These are phyloP conservation scores for Castanea sativa DNA, from an alignment of 306 rosid species.

Conservation along the genomic window DNA sequence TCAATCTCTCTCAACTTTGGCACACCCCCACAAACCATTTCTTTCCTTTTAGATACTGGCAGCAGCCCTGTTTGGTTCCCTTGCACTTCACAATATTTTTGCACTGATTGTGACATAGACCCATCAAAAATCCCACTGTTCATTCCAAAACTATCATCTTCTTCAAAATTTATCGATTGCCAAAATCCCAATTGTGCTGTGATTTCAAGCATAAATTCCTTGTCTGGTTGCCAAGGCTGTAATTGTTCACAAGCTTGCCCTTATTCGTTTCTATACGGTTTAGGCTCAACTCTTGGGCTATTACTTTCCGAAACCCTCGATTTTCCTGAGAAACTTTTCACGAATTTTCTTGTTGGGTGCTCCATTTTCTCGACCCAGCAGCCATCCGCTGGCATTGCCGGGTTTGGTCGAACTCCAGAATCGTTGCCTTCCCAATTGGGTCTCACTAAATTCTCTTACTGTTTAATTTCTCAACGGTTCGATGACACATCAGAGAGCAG, in stretches of 20 bases:
- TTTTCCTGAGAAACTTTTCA: conserved; percentile 23
- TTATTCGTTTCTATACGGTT: not conserved
- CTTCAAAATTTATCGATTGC: not conserved
- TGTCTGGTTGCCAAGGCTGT: conserved; percentile 14
- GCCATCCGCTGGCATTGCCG: not conserved
- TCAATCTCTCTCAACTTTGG: conserved; percentile 69
- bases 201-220: not conserved
- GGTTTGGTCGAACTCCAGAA: not conserved
- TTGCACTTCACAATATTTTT: conserved; percentile 69
- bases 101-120: conserved; percentile 49
- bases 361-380: not conserved
- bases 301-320: not conserved
- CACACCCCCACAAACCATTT: conserved; percentile 60
- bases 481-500: conserved; percentile 59
- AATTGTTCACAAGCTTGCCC: not conserved
- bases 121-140: conserved; percentile 10
- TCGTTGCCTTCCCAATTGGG: conserved; percentile 16
- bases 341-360: conserved; percentile 6
- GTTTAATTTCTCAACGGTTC: conserved; percentile 45
- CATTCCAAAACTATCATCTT: not conserved
- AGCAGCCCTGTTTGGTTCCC: conserved; percentile 96
- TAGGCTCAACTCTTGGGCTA: not conserved
- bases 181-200: not conserved
- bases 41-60: conserved; percentile 77
- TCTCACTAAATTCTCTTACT: conserved; percentile 12